phyloP scores from a whole-genome alignment of 2,329 filamentous ascomycete species.

The Helminthosporium solani region DNA sequence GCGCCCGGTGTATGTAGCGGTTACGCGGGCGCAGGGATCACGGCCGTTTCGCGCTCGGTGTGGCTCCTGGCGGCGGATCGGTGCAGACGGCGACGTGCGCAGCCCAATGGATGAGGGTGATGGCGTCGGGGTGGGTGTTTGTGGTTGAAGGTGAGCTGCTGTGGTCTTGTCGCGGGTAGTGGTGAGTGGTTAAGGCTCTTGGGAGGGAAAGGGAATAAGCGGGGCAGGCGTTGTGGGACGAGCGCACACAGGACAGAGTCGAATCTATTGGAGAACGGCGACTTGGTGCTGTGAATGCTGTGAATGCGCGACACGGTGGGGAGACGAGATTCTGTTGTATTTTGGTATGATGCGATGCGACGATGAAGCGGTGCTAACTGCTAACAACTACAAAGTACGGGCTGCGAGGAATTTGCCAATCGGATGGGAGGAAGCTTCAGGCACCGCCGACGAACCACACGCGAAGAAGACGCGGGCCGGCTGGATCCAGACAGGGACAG shows the following conservation, averaged over 20 bases:
- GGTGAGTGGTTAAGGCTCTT: slow-evolving; percentile 34
- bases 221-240: slow-evolving; percentile 18
- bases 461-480: slow-evolving; percentile 2
- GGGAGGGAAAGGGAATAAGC: slow-evolving; percentile 23
- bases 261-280: no score
- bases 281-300: no score
- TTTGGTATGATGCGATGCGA: slow-evolving; percentile 6
- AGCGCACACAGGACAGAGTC: slow-evolving; percentile 7
- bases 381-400: no score
- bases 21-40: slow-evolving; percentile 34
- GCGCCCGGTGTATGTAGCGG: slow-evolving; percentile 13
- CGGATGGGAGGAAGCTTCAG: slow-evolving; percentile 18
- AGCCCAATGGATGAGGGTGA: slow-evolving; percentile 30
- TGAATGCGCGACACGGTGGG: no score
- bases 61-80: slow-evolving; percentile 15
- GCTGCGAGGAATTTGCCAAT: slow-evolving; percentile 28
- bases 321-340: no score
- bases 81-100: slow-evolving; percentile 20
- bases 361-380: slow-evolving; percentile 6
- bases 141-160: slow-evolving; percentile 29
- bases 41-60: slow-evolving; percentile 15
- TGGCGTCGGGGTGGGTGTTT: slow-evolving; percentile 25
- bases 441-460: slow-evolving; percentile 24
- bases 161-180: slow-evolving; percentile 36
- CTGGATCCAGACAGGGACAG: slow-evolving; percentile 17